Conservation (phyloP, 441 rosid genomes). For the Populus hybrid region DNA sequence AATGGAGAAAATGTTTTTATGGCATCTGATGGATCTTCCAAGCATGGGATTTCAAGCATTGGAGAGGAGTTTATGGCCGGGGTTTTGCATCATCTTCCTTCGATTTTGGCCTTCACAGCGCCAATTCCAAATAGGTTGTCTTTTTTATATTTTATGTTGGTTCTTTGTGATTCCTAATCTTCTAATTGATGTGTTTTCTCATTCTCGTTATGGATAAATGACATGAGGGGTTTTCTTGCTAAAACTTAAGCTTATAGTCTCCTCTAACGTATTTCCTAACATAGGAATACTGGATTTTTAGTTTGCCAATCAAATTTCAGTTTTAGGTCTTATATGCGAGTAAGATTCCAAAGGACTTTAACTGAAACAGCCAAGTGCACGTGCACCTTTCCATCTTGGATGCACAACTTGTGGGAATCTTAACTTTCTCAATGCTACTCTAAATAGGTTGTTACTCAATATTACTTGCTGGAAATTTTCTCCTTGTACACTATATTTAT, state of each 20-base stretch:
- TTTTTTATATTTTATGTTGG: not conserved
- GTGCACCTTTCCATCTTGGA: not conserved
- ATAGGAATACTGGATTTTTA: not conserved
- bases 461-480: not conserved
- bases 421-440: not conserved
- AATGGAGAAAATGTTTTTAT: slow-evolving; percentile 78
- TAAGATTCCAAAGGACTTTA: not conserved
- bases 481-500: not conserved
- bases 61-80: slow-evolving; percentile 96
- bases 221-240: not conserved
- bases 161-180: not conserved
- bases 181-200: not conserved
- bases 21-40: slow-evolving; percentile 57
- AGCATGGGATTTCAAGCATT: slow-evolving; percentile 66
- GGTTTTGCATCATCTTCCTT: slow-evolving; percentile 82
- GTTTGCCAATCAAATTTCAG: not conserved
- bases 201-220: not conserved
- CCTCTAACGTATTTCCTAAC: not conserved
- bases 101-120: slow-evolving; percentile 79
- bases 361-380: not conserved
- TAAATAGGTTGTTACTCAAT: not conserved
- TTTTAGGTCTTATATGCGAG: not conserved
- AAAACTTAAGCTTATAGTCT: not conserved
- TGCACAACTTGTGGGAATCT: not conserved
- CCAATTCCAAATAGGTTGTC: slow-evolving; percentile 88